These are phyloP conservation scores for Rhodotorula taiwanensis DNA, from an alignment of 768 basidiomycete species.

Conservation along the genomic window DNA sequence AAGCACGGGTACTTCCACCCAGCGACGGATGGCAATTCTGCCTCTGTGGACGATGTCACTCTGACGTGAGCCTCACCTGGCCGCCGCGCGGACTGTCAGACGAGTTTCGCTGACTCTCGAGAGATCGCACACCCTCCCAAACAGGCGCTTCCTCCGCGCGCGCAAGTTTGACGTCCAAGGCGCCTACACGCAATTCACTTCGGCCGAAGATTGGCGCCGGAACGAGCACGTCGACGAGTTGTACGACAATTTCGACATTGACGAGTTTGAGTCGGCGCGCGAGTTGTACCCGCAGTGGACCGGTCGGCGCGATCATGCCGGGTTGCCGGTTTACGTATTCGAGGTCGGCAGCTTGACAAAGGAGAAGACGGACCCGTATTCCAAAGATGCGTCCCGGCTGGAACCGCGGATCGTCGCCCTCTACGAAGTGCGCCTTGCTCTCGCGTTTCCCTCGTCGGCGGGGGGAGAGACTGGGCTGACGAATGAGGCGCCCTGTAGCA, in stretches of 20 bases:
- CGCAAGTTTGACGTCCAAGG: conserved; percentile 58
- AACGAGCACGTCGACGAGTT: conserved; percentile 58
- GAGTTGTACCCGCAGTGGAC: conserved; percentile 71
- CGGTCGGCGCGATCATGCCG: conserved; percentile 67
- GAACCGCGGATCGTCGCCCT: conserved; percentile 64
- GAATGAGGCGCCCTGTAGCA: conserved; percentile 53
- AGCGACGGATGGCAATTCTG: conserved; percentile 34
- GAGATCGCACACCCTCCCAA: background rate
- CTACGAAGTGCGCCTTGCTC: conserved; percentile 20
- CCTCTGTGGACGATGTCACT: conserved; percentile 60
- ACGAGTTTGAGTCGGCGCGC: conserved; percentile 58
- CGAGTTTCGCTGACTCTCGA: background rate
- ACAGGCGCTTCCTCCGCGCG: conserved; percentile 76
- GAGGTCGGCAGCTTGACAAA: conserved; percentile 57
- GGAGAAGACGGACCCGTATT: conserved; percentile 56
- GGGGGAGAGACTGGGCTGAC: background rate
- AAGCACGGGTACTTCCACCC: conserved; percentile 55
- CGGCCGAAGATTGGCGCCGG: conserved; percentile 62
- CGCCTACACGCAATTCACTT: conserved; percentile 65
- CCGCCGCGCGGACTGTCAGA: too few relatives aligned
- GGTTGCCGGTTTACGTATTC: conserved; percentile 70
- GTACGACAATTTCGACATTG: conserved; percentile 55
- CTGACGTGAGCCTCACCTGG: conserved; percentile 54
- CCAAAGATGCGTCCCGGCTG: conserved; percentile 54
- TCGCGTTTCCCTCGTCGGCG: background rate